A percentile compares a stretch with the other conserved stretches of the same genome.
These are phyloP conservation scores for Meredithiella fracta DNA, from an alignment of 2,329 filamentous ascomycete genomes.

Conservation along the genomic window DNA sequence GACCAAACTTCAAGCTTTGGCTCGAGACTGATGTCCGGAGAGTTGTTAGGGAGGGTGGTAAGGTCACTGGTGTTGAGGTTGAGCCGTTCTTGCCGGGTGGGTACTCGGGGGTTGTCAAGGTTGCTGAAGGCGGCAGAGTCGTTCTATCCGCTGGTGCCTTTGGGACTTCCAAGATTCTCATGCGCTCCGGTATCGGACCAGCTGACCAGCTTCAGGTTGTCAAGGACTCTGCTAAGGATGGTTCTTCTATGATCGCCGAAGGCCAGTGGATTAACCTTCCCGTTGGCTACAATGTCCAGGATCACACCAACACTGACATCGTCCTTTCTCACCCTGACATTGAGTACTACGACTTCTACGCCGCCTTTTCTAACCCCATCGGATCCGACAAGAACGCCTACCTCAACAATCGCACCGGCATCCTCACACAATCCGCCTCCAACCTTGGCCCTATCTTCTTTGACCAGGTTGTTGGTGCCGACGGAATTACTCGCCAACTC, in stretches of 20 bases:
- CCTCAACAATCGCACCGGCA: slow-evolving; percentile 33
- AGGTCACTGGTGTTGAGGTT: slow-evolving; percentile 52
- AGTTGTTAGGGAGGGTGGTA: slow-evolving; percentile 45
- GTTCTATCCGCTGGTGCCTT: slow-evolving; percentile 53
- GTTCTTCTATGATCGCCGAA: slow-evolving; percentile 32
- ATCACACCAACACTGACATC: slow-evolving; percentile 37
- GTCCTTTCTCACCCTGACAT: slow-evolving; percentile 29
- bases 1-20: slow-evolving; percentile 50
- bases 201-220: slow-evolving; percentile 39
- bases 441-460: slow-evolving; percentile 43
- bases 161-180: slow-evolving; percentile 51
- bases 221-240: slow-evolving; percentile 29
- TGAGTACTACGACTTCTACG: slow-evolving; percentile 48
- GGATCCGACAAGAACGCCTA: slow-evolving; percentile 27
- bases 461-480: slow-evolving; percentile 38
- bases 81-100: slow-evolving; percentile 35
- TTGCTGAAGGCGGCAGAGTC: slow-evolving; percentile 47
- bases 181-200: slow-evolving; percentile 52
- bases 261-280: slow-evolving; percentile 40
- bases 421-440: slow-evolving; percentile 46
- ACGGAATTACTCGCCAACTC: slow-evolving; percentile 45
- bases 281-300: slow-evolving; percentile 42
- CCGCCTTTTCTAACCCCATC: slow-evolving; percentile 36
- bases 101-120: slow-evolving; percentile 40
- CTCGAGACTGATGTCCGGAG: slow-evolving; percentile 50